phyloP scores from a whole-genome alignment of 225 moss, liverwort and hornwort species.

The Takakia lepidozioides region DNA sequence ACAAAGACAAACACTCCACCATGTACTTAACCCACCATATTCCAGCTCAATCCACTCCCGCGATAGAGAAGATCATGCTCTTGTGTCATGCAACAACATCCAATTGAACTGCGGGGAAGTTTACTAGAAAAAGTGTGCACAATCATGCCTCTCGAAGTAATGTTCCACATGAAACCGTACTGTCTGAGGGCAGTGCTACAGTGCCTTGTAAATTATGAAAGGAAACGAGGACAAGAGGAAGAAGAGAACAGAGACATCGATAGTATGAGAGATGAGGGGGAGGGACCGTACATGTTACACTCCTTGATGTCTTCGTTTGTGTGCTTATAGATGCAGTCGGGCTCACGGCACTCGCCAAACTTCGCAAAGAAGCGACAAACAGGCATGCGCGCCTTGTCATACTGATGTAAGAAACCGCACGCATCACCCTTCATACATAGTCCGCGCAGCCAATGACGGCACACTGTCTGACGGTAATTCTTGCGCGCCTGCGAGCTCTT shows the following conservation, averaged over 20 bases:
- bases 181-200: too few relatives aligned
- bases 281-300: conserved; percentile 80
- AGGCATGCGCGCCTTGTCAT: conserved; percentile 98
- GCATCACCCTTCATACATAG: conserved; percentile 99
- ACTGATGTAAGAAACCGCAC: conserved; percentile 97
- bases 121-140: too few relatives aligned
- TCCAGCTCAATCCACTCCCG: too few relatives aligned
- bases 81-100: too few relatives aligned
- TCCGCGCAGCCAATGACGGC: conserved; percentile 94
- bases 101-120: too few relatives aligned
- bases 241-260: not conserved
- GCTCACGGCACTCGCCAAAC: conserved; percentile 99
- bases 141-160: too few relatives aligned
- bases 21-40: too few relatives aligned
- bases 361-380: conserved; percentile 99
- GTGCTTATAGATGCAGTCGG: conserved; percentile 99
- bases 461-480: conserved; percentile 98
- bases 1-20: too few relatives aligned
- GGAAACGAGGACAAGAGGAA: conserved; percentile 2
- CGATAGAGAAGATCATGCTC: too few relatives aligned
- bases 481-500: conserved; percentile 77
- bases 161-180: too few relatives aligned
- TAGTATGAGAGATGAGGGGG: not conserved
- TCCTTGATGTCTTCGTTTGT: conserved; percentile 99
- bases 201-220: too few relatives aligned